Base-by-base conservation (phyloP, 2,329 filamentous ascomycete species). In the Nemania bipapillata region DNA sequence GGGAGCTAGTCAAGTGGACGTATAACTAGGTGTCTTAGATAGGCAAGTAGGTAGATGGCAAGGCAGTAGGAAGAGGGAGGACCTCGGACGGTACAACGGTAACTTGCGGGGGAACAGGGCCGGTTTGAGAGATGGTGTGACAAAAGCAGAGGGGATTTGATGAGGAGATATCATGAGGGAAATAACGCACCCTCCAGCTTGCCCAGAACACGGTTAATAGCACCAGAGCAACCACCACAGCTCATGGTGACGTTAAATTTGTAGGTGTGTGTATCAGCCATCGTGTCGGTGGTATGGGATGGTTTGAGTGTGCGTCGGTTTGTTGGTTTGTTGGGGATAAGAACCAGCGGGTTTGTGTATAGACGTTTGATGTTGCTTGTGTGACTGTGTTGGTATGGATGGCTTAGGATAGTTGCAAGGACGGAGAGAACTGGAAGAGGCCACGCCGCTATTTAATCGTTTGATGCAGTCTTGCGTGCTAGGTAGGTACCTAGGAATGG, bases 211-310 rank as follows among this genome's bases (percentile, higher is more conserved):
- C 94, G 89, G 83, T 97, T 92, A 52, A 99, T 87, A 74, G 96
- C 96, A 77, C 94, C 94, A 53, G 94, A 97, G 90, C 96, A 99
- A 81, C 96, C 96, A 79, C 92, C 89, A 84, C 96, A 99, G 86
- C 86, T 92, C 96, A 99, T 99, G 82, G 85, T 86, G 81, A 98
- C 89, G 82, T 94, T 90, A 86, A 98, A 98, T 82, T 96, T 93
- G 91, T 98, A 98, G 75, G 89, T 92, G 86, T 97, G 93, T 76
- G 92, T 90, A 74, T 91, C 89, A 68, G 90, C 84, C 92, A 94
- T 94, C 77, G 74, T 47, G 57, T 40, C 20, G 53, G 30, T 42
- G 15, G 77, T 61, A 47, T 55, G 52, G 28, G 59, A 30, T 60
- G 56, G 53, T 45, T 32, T 22, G 26, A 20, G 30, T n/a, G 7